Conservation (phyloP, 2,329 filamentous ascomycete species). For the Colletotrichum coccodes region DNA sequence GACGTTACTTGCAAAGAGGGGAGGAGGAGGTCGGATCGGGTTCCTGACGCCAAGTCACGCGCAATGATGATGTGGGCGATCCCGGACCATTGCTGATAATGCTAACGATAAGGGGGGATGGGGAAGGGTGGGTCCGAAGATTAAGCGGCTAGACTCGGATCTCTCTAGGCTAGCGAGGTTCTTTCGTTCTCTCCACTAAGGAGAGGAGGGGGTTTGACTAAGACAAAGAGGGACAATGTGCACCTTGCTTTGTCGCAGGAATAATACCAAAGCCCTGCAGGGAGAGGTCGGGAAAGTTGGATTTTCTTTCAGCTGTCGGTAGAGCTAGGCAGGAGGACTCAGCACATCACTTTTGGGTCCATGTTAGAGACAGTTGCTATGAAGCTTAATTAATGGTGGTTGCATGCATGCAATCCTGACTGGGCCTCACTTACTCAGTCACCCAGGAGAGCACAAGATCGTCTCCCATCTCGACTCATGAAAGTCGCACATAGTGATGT, state of each 20-base stretch:
- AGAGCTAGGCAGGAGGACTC: neutral
- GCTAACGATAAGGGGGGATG: neutral
- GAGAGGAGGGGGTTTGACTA: neutral
- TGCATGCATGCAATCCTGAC: neutral
- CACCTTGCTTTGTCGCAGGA: slow-evolving; percentile 7
- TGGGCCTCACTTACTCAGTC: neutral
- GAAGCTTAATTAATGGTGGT: too few species aligned
- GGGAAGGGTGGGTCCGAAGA: neutral
- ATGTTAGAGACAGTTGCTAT: neutral
- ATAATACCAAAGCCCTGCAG: neutral
- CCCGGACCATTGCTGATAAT: slow-evolving; percentile 28
- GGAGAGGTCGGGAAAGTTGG: neutral
- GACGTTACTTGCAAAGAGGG: slow-evolving; percentile 21
- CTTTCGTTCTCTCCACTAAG: neutral
- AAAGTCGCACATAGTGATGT: neutral
- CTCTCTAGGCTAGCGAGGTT: neutral
- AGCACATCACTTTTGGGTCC: neutral
- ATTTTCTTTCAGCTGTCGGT: neutral
- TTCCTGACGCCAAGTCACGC: slow-evolving; percentile 34
- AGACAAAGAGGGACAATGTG: slow-evolving; percentile 8
- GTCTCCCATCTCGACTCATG: neutral
- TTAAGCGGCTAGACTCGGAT: slow-evolving; percentile 24
- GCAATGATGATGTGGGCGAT: slow-evolving; percentile 34
- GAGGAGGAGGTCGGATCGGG: slow-evolving; percentile 28
- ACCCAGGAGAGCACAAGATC: neutral